A percentile compares a stretch with the other conserved stretches of the same genome.
Conservation (phyloP, 208 protist species). For the Leptomonas seymouri region DNA sequence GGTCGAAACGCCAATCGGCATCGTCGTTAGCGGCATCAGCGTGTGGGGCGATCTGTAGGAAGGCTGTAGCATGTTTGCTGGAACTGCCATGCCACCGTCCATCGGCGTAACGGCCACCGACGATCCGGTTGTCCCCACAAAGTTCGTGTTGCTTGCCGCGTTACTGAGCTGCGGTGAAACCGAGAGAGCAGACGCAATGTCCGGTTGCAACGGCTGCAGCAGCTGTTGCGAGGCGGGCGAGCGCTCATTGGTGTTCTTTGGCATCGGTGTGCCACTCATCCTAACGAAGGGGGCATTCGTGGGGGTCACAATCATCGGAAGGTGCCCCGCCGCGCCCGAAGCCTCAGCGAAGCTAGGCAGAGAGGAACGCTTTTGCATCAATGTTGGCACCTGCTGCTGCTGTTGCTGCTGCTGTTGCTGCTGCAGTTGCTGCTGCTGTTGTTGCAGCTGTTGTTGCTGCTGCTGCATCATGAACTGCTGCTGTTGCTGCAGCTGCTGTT, state of each 20-base stretch:
- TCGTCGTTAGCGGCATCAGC: not conserved
- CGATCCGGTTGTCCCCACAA: slow-evolving; percentile 4
- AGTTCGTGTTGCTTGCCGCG: slow-evolving; percentile 14
- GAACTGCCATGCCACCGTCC: slow-evolving; percentile 2
- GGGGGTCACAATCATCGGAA: slow-evolving; percentile 11
- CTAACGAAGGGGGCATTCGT: not conserved
- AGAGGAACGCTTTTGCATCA: slow-evolving; percentile 13
- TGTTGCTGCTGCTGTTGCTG: slow-evolving; percentile 9
- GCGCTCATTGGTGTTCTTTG: not conserved
- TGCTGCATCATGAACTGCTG: slow-evolving; percentile 8
- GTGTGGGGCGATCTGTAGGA: not conserved
- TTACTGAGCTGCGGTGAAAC: slow-evolving; percentile 23
- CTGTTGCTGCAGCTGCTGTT: slow-evolving; percentile 16
- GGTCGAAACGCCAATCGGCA: not conserved
- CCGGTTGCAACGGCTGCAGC: not conserved
- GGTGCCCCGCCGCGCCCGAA: not conserved
- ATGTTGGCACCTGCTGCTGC: slow-evolving; percentile 13
- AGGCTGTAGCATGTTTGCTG: slow-evolving; percentile 5
- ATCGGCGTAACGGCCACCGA: slow-evolving; percentile 7
- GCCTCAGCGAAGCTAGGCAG: slow-evolving; percentile 13
- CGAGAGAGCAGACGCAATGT: slow-evolving; percentile 6
- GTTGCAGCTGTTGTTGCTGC: slow-evolving; percentile 7
- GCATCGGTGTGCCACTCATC: not conserved
- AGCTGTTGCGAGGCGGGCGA: slow-evolving; percentile 4
- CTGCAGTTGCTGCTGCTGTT: slow-evolving; percentile 5